These are phyloP conservation scores for Penicillium waksmanii DNA, from an alignment of 495 filamentous ascomycete genomes.

Conservation along the genomic window DNA sequence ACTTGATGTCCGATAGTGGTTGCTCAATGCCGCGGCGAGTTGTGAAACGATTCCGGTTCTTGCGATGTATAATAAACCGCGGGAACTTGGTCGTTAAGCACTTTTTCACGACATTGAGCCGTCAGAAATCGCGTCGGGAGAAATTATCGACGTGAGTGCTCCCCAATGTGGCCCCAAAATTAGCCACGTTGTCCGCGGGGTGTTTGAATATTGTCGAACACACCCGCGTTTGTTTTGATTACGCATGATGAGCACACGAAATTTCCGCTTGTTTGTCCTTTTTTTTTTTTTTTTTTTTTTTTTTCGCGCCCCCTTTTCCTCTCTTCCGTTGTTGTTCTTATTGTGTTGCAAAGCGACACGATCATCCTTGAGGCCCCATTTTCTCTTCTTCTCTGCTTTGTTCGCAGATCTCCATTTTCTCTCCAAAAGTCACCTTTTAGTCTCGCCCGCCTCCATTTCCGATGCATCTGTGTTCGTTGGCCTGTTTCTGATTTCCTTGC, in stretches of 20 bases:
- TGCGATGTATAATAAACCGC: slow-evolving; percentile 54
- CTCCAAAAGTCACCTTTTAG: slow-evolving; percentile 31
- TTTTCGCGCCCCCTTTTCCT: neutral
- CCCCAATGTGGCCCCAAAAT: slow-evolving; percentile 1
- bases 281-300: slow-evolving; percentile 3
- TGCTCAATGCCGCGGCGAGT: slow-evolving; percentile 5
- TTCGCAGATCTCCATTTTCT: slow-evolving; percentile 23
- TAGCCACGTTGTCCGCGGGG: slow-evolving; percentile 9
- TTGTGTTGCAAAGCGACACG: neutral
- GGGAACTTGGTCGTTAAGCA: slow-evolving; percentile 18
- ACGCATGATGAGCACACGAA: slow-evolving; percentile 35
- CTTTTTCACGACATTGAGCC: slow-evolving; percentile 6
- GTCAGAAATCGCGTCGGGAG: slow-evolving; percentile 15
- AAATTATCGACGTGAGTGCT: slow-evolving; percentile 23
- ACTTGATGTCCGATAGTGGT: slow-evolving; percentile 11
- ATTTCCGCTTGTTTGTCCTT: slow-evolving; percentile 3
- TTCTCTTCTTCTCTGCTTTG: slow-evolving; percentile 32
- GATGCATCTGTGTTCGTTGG: slow-evolving; percentile 29
- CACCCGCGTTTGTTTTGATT: slow-evolving; percentile 13
- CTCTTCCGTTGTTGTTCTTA: slow-evolving; percentile 4
- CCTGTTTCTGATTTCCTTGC: slow-evolving; percentile 21
- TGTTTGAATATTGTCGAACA: slow-evolving; percentile 5
- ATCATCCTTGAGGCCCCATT: slow-evolving; percentile 19
- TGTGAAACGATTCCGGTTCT: slow-evolving; percentile 20
- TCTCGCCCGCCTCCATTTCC: slow-evolving; percentile 27